A percentile compares a stretch with the other conserved stretches of the same genome.
Evolutionary conservation across 2,329 filamentous ascomycete genomes (phyloP).

Genomic region (Botrytis galanthina): DNA sequence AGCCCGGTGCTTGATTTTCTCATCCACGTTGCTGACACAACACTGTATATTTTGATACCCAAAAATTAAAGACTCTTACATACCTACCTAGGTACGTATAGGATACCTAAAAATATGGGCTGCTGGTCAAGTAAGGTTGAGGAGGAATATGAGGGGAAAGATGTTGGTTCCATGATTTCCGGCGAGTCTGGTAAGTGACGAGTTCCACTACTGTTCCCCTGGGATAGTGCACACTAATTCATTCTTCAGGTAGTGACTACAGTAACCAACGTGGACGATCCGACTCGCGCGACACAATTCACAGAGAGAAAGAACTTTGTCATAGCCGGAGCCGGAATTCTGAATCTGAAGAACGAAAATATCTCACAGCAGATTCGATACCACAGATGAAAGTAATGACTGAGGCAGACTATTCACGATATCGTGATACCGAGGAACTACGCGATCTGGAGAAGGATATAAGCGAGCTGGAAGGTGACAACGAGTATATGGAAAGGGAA

Average conservation of each 20-base stretch:
- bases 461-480: constrained; percentile 7
- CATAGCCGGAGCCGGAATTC: neutral
- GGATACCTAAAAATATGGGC: neutral
- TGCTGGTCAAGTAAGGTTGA: constrained; percentile 1
- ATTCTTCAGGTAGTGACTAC: neutral
- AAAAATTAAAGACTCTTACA: neutral
- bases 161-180: neutral
- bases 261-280: neutral
- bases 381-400: constrained; percentile 7
- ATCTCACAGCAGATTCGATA: neutral
- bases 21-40: neutral
- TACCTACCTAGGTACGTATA: neutral
- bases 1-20: neutral
- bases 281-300: neutral
- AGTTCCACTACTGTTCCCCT: neutral
- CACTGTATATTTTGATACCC: neutral
- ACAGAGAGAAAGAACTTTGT: constrained; percentile 2
- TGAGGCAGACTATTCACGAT: constrained; percentile 1
- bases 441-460: neutral
- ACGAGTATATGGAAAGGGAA: constrained; percentile 11
- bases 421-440: neutral
- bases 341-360: neutral
- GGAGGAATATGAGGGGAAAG: neutral
- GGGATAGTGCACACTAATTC: neutral
- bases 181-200: neutral